Evolutionary conservation across 2,329 filamentous ascomycete species (phyloP).

Genomic region (Blastomyces emzantsi): DNA sequence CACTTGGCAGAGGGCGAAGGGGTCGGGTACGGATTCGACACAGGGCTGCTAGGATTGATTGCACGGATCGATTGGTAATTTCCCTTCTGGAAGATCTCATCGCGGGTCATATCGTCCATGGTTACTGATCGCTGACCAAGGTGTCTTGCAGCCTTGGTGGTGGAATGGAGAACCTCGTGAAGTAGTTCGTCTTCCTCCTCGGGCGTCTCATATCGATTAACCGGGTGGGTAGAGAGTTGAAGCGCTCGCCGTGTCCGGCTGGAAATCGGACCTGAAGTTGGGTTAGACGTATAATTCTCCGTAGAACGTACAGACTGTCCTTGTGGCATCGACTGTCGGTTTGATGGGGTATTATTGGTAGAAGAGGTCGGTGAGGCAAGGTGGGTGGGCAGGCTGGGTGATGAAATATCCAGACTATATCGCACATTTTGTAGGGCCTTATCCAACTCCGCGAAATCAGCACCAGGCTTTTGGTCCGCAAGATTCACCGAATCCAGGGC

Average conservation of each 20-base stretch:
- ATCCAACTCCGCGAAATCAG: constrained; percentile 52
- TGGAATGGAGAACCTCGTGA: constrained; percentile 75
- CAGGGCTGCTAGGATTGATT: constrained; percentile 21
- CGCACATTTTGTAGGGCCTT: constrained; percentile 52
- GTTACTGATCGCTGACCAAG: constrained; percentile 45
- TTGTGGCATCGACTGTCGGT: constrained; percentile 35
- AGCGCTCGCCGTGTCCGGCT: constrained; percentile 73
- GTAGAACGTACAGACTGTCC: constrained; percentile 13
- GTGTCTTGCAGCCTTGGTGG: constrained; percentile 63
- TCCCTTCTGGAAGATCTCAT: constrained; percentile 14
- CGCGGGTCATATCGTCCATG: constrained; percentile 13
- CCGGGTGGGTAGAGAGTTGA: constrained; percentile 58
- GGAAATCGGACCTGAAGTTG: constrained; percentile 50
- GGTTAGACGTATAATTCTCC: constrained; percentile 16
- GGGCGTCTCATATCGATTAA: constrained; percentile 83
- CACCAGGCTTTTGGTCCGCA: constrained; percentile 36
- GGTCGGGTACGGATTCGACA: constrained; percentile 53
- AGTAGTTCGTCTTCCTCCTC: constrained; percentile 95
- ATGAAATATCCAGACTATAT: constrained; percentile 46
- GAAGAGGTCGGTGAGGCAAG: constrained; percentile 22
- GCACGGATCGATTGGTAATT: constrained; percentile 13
- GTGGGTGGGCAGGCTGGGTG: constrained; percentile 32
- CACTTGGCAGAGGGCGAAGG: constrained; percentile 75
- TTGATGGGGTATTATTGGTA: constrained; percentile 21
- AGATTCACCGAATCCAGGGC: constrained; percentile 55